Conservation (phyloP, 129 eudicot genomes). For the Solidago caesia region DNA sequence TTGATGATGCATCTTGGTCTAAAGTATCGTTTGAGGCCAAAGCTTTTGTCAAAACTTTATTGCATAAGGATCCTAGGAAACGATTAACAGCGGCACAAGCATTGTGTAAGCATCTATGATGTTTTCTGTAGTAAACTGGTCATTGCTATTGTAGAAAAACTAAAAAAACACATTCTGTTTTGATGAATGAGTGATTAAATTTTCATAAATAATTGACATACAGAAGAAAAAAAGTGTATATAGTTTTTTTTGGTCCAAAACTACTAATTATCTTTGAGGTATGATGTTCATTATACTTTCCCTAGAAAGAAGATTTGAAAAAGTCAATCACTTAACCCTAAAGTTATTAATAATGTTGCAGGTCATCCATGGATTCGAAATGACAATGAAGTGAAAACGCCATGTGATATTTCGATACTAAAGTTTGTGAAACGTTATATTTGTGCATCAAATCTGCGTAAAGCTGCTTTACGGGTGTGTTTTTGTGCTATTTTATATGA, state of each 20-base stretch:
- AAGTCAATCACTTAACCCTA: background rate
- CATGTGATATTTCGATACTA: constrained; percentile 34
- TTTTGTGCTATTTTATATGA: background rate
- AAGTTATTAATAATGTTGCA: background rate
- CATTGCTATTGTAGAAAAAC: background rate
- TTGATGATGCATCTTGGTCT: constrained; percentile 28
- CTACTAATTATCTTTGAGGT: background rate
- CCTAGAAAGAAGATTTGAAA: background rate
- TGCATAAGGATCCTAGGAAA: constrained; percentile 36
- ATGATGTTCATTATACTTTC: background rate
- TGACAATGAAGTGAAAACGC: constrained; percentile 31
- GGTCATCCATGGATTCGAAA: constrained; percentile 44
- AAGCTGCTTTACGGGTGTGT: constrained; percentile 34
- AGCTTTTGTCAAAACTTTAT: constrained; percentile 32
- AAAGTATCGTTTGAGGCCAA: constrained; percentile 31
- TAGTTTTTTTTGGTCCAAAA: background rate
- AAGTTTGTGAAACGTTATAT: constrained; percentile 34
- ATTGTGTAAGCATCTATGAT: constrained; percentile 26
- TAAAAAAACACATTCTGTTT: too few species aligned
- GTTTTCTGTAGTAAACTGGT: background rate
- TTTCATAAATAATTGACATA: too few species aligned
- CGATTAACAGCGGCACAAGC: constrained; percentile 41
- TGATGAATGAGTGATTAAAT: too few species aligned
- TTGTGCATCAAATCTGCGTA: constrained; percentile 36
- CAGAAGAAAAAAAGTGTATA: too few species aligned